A percentile compares a stretch with the other conserved stretches of the same genome.
Conservation (phyloP, 805 yeast species). For the Vanderwaltozyma tropicalis region DNA sequence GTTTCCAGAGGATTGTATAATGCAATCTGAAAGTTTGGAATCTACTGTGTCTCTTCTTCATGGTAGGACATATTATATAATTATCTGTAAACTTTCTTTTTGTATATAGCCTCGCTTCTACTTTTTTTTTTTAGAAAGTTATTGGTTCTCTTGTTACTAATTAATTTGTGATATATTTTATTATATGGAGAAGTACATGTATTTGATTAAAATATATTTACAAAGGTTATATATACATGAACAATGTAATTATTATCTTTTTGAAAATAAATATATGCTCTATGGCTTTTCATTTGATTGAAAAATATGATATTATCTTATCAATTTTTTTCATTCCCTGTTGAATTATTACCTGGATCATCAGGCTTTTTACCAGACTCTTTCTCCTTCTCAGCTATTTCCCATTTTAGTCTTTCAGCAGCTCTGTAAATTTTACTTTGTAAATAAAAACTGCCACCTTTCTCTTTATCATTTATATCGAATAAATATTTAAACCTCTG, state of each 20-base stretch:
- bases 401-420: conserved; percentile 79
- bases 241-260: too few relatives aligned
- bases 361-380: conserved; percentile 2
- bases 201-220: too few relatives aligned
- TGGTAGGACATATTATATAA: conserved; percentile 29
- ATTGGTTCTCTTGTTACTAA: too few relatives aligned
- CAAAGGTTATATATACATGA: too few relatives aligned
- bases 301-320: too few relatives aligned
- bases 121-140: background rate
- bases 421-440: conserved; percentile 93
- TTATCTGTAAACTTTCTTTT: too few relatives aligned
- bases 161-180: too few relatives aligned
- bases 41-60: conserved; percentile 28
- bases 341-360: background rate
- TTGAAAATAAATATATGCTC: too few relatives aligned
- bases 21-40: conserved; percentile 26
- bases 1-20: conserved; percentile 26
- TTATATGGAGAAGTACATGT: too few relatives aligned
- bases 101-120: background rate
- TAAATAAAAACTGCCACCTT: conserved; percentile 90
- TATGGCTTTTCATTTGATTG: too few relatives aligned
- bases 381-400: conserved; percentile 33
- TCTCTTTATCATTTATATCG: conserved; percentile 82
- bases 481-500: conserved; percentile 73
- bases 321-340: background rate